Conservation (phyloP, 2,329 filamentous ascomycete genomes). For the Cladophialophora immunda region DNA sequence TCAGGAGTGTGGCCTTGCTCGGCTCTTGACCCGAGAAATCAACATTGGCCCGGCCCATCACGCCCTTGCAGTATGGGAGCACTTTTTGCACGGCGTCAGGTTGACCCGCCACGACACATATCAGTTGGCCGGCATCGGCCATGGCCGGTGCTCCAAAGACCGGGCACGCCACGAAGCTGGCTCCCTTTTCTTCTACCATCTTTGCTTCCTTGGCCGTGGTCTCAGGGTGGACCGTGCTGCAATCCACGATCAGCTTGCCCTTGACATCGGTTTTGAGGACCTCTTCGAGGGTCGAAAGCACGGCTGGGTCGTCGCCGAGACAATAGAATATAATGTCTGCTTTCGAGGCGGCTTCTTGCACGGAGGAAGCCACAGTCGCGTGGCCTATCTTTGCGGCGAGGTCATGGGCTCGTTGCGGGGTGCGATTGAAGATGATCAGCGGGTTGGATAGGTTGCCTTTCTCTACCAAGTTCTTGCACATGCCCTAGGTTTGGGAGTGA, state of each 20-base stretch:
- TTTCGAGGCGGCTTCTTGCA: constrained; percentile 71
- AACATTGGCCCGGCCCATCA: constrained; percentile 74
- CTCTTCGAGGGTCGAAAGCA: constrained; percentile 68
- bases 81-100: constrained; percentile 68
- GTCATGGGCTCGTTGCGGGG: constrained; percentile 48
- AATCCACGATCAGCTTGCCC: constrained; percentile 84
- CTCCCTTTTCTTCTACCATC: constrained; percentile 66
- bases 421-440: constrained; percentile 76
- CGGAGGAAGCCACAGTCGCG: constrained; percentile 68
- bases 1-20: constrained; percentile 74
- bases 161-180: constrained; percentile 76
- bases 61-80: constrained; percentile 75
- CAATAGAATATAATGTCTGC: constrained; percentile 85
- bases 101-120: constrained; percentile 77
- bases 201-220: constrained; percentile 74
- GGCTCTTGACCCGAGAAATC: constrained; percentile 75
- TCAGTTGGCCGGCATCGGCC: constrained; percentile 72
- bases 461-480: constrained; percentile 82
- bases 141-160: constrained; percentile 54
- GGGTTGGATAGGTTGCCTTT: constrained; percentile 77
- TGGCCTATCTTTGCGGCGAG: constrained; percentile 63
- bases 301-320: constrained; percentile 78
- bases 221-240: constrained; percentile 86
- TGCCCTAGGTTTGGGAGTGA: constrained; percentile 66
- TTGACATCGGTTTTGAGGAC: constrained; percentile 66